These are phyloP conservation scores for Wickerhamiella pararugosa DNA, from an alignment of 1,139 yeast species.

Conservation along the genomic window DNA sequence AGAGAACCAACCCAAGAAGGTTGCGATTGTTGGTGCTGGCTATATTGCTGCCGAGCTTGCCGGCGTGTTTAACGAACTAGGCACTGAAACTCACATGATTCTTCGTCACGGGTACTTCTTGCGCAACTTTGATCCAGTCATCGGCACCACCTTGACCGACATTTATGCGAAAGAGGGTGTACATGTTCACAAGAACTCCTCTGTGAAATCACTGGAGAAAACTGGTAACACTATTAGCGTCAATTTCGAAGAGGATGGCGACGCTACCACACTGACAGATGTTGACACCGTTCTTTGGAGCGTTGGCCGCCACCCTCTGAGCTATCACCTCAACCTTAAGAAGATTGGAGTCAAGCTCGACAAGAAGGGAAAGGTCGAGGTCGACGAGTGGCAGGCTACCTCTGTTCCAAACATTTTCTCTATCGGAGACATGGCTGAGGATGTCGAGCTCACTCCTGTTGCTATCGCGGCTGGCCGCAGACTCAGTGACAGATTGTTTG, in stretches of 20 bases:
- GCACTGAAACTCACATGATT: constrained; percentile 73
- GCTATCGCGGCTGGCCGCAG: constrained; percentile 98
- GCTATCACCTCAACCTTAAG: constrained; percentile 56
- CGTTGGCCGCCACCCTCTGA: constrained; percentile 69
- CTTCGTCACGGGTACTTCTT: constrained; percentile 85
- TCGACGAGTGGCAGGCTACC: constrained; percentile 80
- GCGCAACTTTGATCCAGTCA: constrained; percentile 71
- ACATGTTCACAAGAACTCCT: constrained; percentile 45
- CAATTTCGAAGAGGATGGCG: constrained; percentile 5
- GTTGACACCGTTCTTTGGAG: constrained; percentile 89
- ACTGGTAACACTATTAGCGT: constrained; percentile 43
- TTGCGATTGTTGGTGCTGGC: constrained; percentile 95
- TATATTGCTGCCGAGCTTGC: constrained; percentile 92
- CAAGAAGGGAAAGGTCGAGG: constrained; percentile 43
- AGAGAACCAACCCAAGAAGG: constrained; percentile 70
- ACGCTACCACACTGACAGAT: constrained; percentile 26
- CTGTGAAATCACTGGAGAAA: constrained; percentile 30
- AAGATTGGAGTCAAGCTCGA: constrained; percentile 55
- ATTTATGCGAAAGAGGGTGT: constrained; percentile 70
- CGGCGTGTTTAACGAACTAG: constrained; percentile 81
- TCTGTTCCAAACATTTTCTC: constrained; percentile 59
- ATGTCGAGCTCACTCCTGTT: constrained; percentile 86
- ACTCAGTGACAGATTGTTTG: constrained; percentile 80
- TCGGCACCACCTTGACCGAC: constrained; percentile 66
- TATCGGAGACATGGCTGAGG: constrained; percentile 79